A percentile compares a stretch with the other conserved stretches of the same genome.
Evolutionary conservation across 768 basidiomycete species (phyloP).

Genomic region (Leccinum subgranulosum): DNA sequence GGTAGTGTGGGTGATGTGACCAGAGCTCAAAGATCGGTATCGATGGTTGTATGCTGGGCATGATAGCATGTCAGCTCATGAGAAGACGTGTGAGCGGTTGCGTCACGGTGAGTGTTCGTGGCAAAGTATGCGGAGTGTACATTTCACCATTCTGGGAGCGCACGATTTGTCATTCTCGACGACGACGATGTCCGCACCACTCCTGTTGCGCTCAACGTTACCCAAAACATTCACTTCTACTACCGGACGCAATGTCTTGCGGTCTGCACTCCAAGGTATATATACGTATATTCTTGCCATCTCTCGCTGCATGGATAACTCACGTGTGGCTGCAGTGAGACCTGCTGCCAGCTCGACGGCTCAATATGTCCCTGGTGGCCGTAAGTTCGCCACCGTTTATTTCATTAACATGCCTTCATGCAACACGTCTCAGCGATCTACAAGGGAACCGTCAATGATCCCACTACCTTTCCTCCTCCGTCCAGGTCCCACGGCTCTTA

Average conservation of each 20-base stretch:
- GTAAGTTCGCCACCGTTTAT: constrained; percentile 39
- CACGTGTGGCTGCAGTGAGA: constrained; percentile 33
- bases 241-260: constrained; percentile 37
- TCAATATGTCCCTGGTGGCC: constrained; percentile 66
- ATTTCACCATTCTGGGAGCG: not conserved
- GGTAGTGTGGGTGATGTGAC: not conserved
- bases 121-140: not conserved
- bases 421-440: constrained; percentile 58
- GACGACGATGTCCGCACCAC: constrained; percentile 46
- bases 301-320: not conserved
- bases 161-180: not conserved
- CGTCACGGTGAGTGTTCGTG: not conserved
- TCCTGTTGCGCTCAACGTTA: constrained; percentile 48
- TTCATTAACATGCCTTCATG: not conserved
- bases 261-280: constrained; percentile 42
- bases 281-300: constrained; percentile 13
- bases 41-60: not conserved
- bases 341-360: constrained; percentile 34
- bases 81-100: not conserved
- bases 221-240: constrained; percentile 39
- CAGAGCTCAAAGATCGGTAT: not conserved
- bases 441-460: constrained; percentile 93
- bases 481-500: constrained; percentile 84
- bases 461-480: constrained; percentile 82
- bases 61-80: not conserved